Conservation (phyloP, 257 asterid species). For the Plantago elongata region DNA sequence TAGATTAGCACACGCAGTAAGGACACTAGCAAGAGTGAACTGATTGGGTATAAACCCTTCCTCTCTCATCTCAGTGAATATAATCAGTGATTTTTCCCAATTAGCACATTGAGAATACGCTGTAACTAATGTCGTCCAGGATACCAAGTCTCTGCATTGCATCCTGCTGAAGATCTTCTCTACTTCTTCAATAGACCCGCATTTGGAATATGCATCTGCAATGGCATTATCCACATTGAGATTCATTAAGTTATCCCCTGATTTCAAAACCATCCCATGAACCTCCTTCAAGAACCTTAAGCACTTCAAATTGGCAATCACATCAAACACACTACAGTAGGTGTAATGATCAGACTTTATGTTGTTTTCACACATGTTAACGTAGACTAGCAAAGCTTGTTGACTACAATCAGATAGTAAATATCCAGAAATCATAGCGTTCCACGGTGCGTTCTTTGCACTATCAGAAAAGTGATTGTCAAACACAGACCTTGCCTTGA, state of each 20-base stretch:
- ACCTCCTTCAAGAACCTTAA: conserved; percentile 34
- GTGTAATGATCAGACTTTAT: conserved; percentile 43
- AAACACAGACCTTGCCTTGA: conserved; percentile 39
- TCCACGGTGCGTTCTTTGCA: conserved; percentile 48
- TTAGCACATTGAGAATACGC: conserved; percentile 40
- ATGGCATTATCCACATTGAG: conserved; percentile 41
- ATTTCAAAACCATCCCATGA: conserved; percentile 43
- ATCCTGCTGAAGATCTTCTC: conserved; percentile 34
- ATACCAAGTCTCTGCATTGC: conserved; percentile 37
- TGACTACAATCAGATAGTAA: conserved; percentile 19
- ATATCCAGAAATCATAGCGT: conserved; percentile 50
- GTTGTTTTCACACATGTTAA: conserved; percentile 32
- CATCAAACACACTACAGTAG: conserved; percentile 42
- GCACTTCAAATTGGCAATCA: conserved; percentile 36
- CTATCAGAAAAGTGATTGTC: conserved; percentile 23
- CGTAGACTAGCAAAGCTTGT: conserved; percentile 37
- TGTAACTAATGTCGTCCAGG: conserved; percentile 46
- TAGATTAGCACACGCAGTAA: conserved; percentile 41
- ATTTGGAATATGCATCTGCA: conserved; percentile 51
- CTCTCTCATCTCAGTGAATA: conserved; percentile 42
- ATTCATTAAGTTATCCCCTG: conserved; percentile 22
- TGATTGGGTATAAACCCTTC: conserved; percentile 40
- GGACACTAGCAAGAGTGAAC: conserved; percentile 39
- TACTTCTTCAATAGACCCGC: conserved; percentile 40
- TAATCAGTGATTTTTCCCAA: conserved; percentile 37